Conservation (phyloP, 192 early-diverging fungal genomes). For the Lobosporangium transversale region DNA sequence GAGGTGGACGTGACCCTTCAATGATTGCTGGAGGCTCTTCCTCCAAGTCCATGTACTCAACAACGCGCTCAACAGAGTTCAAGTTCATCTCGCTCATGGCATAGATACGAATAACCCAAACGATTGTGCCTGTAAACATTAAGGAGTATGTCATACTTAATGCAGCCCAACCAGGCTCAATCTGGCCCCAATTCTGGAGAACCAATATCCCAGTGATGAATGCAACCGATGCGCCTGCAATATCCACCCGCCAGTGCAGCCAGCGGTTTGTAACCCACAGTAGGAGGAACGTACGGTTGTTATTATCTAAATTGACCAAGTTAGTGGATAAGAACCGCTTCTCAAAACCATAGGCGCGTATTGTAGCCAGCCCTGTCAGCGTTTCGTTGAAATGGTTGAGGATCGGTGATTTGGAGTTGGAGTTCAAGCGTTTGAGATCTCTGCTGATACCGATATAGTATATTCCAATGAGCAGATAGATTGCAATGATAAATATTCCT, state of each 20-base stretch:
- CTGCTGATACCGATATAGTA: constrained; percentile 83
- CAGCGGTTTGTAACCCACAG: constrained; percentile 90
- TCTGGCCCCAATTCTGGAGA: constrained; percentile 51
- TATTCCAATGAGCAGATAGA: constrained; percentile 68
- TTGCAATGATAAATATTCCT: constrained; percentile 58
- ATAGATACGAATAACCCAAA: constrained; percentile 87
- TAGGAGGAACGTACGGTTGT: constrained; percentile 87
- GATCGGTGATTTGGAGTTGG: constrained; percentile 77
- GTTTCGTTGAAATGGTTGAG: constrained; percentile 86
- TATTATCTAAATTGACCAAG: constrained; percentile 70
- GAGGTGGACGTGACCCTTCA: constrained; percentile 53
- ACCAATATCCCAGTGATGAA: constrained; percentile 78
- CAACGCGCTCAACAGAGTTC: constrained; percentile 88
- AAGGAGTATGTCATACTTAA: constrained; percentile 87
- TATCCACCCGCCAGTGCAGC: constrained; percentile 86
- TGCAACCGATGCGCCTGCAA: constrained; percentile 76
- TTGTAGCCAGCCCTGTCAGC: constrained; percentile 78
- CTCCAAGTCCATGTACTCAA: constrained; percentile 84
- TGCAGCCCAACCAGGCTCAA: constrained; percentile 89
- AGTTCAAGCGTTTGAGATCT: constrained; percentile 90
- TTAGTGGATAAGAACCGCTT: constrained; percentile 70
- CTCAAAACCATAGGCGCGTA: constrained; percentile 85
- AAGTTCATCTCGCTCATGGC: constrained; percentile 87
- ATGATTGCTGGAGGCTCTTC: constrained; percentile 76
- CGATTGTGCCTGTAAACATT: constrained; percentile 79